Base-by-base conservation (phyloP, 768 basidiomycete genomes). In the Tulasnella sp. region DNA sequence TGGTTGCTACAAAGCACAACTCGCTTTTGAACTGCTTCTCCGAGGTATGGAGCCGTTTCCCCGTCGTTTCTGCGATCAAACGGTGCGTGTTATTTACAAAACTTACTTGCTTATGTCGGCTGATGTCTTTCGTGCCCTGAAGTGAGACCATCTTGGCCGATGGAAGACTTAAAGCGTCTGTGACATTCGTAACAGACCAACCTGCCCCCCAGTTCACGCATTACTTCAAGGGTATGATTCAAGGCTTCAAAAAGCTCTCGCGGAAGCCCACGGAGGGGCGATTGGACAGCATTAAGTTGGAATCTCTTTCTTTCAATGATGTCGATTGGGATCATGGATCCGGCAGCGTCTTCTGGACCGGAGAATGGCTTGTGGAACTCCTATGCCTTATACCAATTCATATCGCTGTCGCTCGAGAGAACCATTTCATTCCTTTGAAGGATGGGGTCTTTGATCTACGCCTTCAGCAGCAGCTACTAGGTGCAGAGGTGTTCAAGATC, bases 341-440 rank as follows among this genome's bases (percentile, higher is more conserved):
- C 56, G 26, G 52, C 34, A 17, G 63, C 56, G 48, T 3, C 71
- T 78, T 77, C 60, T 70, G 71, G 15, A 72, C 73, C 0, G 82
- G 83, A 38, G 81, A 84, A 67, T 84, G 83, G 83, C 67, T 84
- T 0, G 80, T 79, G 0, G 78, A 82, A 15, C 67, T 83, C 9
- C 63, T 84, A 1, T 84, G 83, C 59, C 70, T 84, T 23, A 82
- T 84, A 43, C 82, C 82, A 0, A 84, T 84, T 29, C 82, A 84
- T 29, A 73, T 84, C 27, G 83, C 82, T 0, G 65, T 84, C 29
- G 78, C 80, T 3, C 72, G 73, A 13, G 81, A 83, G 51, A 84
- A 84, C 63, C 71, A 79, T 0, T 83, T 84, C 60, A 63, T 84
- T 7, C 82, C 82, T 0, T 68, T 84, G 24, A 81, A 80, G 56